These are phyloP conservation scores for Gracilaria domingensis DNA, from an alignment of 23 red algal species.

Conservation along the genomic window DNA sequence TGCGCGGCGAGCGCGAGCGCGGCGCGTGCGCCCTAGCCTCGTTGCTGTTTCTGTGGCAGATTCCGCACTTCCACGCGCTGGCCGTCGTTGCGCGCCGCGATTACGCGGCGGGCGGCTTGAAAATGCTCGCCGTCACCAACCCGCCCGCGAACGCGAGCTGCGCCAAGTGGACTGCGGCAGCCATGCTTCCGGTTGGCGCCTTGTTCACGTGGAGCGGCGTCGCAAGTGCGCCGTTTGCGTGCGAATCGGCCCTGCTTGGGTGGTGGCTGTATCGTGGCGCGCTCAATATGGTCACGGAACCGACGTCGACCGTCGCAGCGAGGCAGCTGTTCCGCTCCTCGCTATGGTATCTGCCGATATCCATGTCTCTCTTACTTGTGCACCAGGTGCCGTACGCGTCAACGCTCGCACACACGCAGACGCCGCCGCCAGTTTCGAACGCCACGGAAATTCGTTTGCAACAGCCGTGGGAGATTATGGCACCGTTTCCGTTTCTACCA, in stretches of 20 bases:
- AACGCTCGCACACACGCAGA: neutral
- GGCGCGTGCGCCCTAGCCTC: slow-evolving; percentile 76
- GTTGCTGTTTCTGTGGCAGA: slow-evolving; percentile 94
- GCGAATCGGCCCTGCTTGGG: slow-evolving; percentile 53
- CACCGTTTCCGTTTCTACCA: slow-evolving; percentile 75
- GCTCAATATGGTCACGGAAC: slow-evolving; percentile 48
- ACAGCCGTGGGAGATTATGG: slow-evolving; percentile 73
- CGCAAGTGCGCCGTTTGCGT: slow-evolving; percentile 65
- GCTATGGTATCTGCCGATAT: slow-evolving; percentile 64
- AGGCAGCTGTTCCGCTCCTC: slow-evolving; percentile 60
- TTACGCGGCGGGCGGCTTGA: slow-evolving; percentile 78
- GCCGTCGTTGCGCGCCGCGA: slow-evolving; percentile 79
- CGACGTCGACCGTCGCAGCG: slow-evolving; percentile 62
- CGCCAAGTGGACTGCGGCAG: slow-evolving; percentile 55
- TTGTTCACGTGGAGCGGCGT: slow-evolving; percentile 49
- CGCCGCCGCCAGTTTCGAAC: neutral
- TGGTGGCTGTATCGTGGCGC: slow-evolving; percentile 71
- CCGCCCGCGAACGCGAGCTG: slow-evolving; percentile 75
- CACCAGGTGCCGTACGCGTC: slow-evolving; percentile 35
- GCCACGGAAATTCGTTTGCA: slow-evolving; percentile 1
- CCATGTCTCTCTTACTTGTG: slow-evolving; percentile 44
- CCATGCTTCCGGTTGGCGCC: slow-evolving; percentile 77
- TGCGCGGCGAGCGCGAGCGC: slow-evolving; percentile 43
- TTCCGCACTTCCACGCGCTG: slow-evolving; percentile 98
- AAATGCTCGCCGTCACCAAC: slow-evolving; percentile 84